phyloP scores from a whole-genome alignment of 2,329 filamentous ascomycete genomes.

The Pezicula radicicola region DNA sequence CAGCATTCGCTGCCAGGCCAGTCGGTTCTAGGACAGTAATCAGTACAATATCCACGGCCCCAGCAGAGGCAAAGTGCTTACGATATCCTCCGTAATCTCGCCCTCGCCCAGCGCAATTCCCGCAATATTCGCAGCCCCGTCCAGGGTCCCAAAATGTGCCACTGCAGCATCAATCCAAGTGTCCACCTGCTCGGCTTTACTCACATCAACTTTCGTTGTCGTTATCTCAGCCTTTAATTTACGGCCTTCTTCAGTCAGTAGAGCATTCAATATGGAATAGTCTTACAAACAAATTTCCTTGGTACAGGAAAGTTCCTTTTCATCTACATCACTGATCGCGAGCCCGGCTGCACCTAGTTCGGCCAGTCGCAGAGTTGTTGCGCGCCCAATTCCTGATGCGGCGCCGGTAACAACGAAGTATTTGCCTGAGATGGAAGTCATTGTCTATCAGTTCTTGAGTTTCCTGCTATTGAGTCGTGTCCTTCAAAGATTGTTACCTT shows the following conservation, averaged over 20 bases:
- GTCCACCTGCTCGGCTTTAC: not conserved
- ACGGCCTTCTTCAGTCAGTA: not conserved
- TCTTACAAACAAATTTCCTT: not conserved
- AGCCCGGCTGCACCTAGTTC: not conserved
- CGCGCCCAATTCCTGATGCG: not conserved
- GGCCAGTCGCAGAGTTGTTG: not conserved
- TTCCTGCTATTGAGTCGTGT: no score
- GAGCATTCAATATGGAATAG: not conserved
- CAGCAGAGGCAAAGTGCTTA: not conserved
- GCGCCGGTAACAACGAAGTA: not conserved
- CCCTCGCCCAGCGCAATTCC: conserved; percentile 25
- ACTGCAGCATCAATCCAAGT: not conserved
- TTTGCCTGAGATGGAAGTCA: not conserved
- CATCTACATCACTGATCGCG: not conserved
- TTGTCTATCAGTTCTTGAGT: no score
- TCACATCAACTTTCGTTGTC: not conserved
- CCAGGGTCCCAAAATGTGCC: not conserved
- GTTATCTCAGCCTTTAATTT: not conserved
- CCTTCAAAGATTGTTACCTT: no score
- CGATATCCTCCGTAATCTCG: not conserved
- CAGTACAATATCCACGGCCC: not conserved
- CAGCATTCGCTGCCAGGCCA: conserved; percentile 36
- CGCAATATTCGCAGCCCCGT: conserved; percentile 32
- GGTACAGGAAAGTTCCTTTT: not conserved
- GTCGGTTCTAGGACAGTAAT: conserved; percentile 23